Evolutionary conservation across 2,329 filamentous ascomycete genomes (phyloP).

Genomic region (Monosporascus sp.): DNA sequence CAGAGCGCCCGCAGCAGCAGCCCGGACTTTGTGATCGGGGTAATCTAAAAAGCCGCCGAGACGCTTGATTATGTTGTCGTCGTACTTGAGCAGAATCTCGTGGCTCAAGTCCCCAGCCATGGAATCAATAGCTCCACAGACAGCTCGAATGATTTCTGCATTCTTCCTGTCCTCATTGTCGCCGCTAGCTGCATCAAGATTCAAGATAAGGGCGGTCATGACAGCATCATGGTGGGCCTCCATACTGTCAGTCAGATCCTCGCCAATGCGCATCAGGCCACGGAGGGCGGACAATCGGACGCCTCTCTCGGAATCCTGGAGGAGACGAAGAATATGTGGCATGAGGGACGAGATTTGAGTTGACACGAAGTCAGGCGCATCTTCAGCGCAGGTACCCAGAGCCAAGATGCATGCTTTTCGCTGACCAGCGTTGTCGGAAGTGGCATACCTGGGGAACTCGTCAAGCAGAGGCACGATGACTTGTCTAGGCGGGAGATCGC

Average conservation of each 20-base stretch:
- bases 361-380: conserved; percentile 93
- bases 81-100: conserved; percentile 76
- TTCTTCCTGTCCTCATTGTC: conserved; percentile 68
- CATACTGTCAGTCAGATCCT: conserved; percentile 89
- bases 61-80: conserved; percentile 75
- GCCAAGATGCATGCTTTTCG: conserved; percentile 88
- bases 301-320: conserved; percentile 76
- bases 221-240: conserved; percentile 78
- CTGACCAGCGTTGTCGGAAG: conserved; percentile 67
- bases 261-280: conserved; percentile 81
- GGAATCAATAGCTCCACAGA: conserved; percentile 85
- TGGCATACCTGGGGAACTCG: conserved; percentile 76
- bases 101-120: conserved; percentile 81
- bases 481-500: conserved; percentile 84
- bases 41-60: conserved; percentile 80
- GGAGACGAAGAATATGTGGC: conserved; percentile 75
- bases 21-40: conserved; percentile 84
- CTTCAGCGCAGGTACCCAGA: conserved; percentile 90
- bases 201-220: conserved; percentile 79
- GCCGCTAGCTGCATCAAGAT: conserved; percentile 74
- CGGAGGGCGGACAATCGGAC: conserved; percentile 86
- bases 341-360: conserved; percentile 85
- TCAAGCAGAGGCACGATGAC: conserved; percentile 90
- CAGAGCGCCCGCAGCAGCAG: conserved; percentile 79
- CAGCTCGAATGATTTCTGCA: conserved; percentile 80